Evolutionary conservation across 768 basidiomycete genomes (phyloP).

Genomic region (Galerina marginata): DNA sequence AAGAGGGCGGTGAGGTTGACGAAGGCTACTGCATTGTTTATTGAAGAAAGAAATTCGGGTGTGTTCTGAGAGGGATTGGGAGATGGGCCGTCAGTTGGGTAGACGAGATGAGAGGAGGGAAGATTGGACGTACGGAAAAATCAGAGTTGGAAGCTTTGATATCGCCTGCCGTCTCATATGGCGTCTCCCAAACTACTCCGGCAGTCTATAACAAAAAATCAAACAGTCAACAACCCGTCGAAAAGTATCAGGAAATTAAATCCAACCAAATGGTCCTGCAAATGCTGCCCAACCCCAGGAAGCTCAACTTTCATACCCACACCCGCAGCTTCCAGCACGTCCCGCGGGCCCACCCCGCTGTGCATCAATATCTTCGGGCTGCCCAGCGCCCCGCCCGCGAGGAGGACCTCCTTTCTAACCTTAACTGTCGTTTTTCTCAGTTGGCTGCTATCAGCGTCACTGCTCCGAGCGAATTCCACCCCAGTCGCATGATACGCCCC

Average conservation of each 20-base stretch:
- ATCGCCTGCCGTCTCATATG: constrained; percentile 39
- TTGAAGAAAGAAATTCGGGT: constrained; percentile 53
- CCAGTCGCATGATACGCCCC: constrained; percentile 17
- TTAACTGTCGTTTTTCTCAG: constrained; percentile 45
- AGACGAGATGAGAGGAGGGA: too few species aligned
- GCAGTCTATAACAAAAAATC: constrained; percentile 26
- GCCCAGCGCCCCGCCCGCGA: constrained; percentile 54
- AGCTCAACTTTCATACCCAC: constrained; percentile 46
- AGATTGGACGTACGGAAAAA: constrained; percentile 39
- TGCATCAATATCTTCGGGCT: constrained; percentile 55
- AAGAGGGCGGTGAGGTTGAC: constrained; percentile 56
- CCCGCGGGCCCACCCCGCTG: constrained; percentile 59
- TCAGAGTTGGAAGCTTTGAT: constrained; percentile 32
- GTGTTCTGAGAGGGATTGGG: too few species aligned
- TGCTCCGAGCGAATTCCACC: constrained; percentile 52
- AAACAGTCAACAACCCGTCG: too few species aligned
- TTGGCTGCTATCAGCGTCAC: constrained; percentile 12
- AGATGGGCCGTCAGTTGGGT: too few species aligned
- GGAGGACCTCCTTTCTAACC: constrained; percentile 66
- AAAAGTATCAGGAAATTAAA: too few species aligned
- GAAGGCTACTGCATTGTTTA: constrained; percentile 70
- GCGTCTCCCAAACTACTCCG: constrained; percentile 30
- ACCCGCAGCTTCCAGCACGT: constrained; percentile 48
- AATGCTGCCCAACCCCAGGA: constrained; percentile 60
- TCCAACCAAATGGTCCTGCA: constrained; percentile 64